phyloP scores from a whole-genome alignment of 345 rosid genomes.

The Populus nigra region DNA sequence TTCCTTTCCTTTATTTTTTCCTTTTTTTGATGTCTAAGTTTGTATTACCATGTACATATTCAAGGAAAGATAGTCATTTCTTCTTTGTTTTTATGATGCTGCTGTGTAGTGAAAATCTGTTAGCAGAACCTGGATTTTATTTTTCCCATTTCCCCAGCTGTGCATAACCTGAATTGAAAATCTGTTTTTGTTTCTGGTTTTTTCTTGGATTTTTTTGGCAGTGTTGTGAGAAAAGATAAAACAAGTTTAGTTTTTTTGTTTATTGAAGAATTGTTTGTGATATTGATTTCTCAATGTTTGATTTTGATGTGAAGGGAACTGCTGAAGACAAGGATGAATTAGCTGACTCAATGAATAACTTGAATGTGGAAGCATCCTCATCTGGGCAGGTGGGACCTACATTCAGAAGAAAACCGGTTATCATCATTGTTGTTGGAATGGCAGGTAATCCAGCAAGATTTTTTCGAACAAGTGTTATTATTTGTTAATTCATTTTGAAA shows the following conservation, averaged over 20 bases:
- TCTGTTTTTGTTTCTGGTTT: background rate
- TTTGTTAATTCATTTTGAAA: background rate
- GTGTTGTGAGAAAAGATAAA: background rate
- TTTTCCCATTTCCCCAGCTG: background rate
- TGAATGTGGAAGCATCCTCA: conserved; percentile 35
- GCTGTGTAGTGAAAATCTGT: background rate
- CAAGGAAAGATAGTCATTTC: background rate
- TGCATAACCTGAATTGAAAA: background rate
- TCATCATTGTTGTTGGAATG: conserved; percentile 79
- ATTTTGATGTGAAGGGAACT: conserved; percentile 26
- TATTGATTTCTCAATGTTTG: background rate
- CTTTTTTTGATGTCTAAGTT: background rate
- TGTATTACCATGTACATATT: background rate
- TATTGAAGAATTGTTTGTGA: background rate
- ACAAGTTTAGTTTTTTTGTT: background rate
- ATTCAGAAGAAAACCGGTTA: conserved; percentile 66
- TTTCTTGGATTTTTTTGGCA: background rate
- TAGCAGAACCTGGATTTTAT: background rate
- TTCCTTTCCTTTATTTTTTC: no score
- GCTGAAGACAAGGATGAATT: conserved; percentile 48
- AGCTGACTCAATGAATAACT: conserved; percentile 52
- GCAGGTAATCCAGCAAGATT: conserved; percentile 45
- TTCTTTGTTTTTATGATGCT: background rate
- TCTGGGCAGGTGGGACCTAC: conserved; percentile 36
- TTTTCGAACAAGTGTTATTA: no score